Evolutionary conservation across 75 land plant species (phyloP), one percentile per base, ranked within the genome.

Genomic region (Sequoia sempervirens): DNA sequence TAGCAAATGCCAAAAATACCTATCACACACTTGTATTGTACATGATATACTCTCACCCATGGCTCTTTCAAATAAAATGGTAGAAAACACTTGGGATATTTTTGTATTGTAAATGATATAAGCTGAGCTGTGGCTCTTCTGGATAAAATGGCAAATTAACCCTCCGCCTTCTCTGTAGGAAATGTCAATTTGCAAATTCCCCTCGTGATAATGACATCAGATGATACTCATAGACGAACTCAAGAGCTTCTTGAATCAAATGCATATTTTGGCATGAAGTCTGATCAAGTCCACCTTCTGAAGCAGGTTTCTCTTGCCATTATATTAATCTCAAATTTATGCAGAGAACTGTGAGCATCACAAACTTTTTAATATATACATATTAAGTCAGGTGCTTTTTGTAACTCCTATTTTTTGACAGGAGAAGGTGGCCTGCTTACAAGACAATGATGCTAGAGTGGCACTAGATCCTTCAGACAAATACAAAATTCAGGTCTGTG

Each of bases 121-220:
- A 38, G 2, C 45, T 75, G 5, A 2, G 18, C 20, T 9, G 18
- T 40, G 28, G 7, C 6, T 20, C 45, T 38, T 6, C 2, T 75
- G 13, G 26, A 45, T 78, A 78, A 45, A 76, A 78, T 78, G 80
- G 47, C 11, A 78, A 43, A 66, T 37, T 82, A 36, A 68, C 13
- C 13, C 28, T 40, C 66, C 10, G 20, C 36, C 14, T 28, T 70
- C 73, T 64, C 80, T 86, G 52, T 69, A 93, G 93, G 90, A 70
- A 78, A 52, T 47, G 40, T 85, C 79, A 88, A 85, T 81, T 81
- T 46, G 79, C 72, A 85, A 79, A 94, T 94, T 84, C 99, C 99
- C n/a, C 86, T 97, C 32, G 99, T 92, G 38, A 97, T 97, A 84
- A 97, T 97, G 99, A 97, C 99, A 68, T 97, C 99, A 41, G 99